Evolutionary conservation across 306 rosid genomes (phyloP), one percentile per base, ranked within the genome.

Genomic region (Cicer bijugum): DNA sequence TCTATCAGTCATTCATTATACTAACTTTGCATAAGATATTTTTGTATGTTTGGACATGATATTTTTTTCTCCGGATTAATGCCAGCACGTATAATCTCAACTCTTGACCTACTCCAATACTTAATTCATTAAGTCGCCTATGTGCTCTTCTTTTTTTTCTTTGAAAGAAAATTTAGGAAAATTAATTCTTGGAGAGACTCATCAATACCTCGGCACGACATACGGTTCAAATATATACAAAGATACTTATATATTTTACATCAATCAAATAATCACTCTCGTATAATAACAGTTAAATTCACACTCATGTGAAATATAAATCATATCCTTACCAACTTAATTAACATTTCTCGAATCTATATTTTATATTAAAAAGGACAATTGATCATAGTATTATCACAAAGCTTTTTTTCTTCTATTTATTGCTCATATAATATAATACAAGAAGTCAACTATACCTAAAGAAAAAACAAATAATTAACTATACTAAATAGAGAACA

Each of bases 1-100:
- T 50, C 7, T 50, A 50, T 14, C 19, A 50, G n/a, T 50, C 14
- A 58, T 58, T 58, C 42, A 23, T 44, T 71, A 20, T 23, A 28
- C 16, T 19, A 55, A 9, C 61, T 63, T 11, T 61, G n/a, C 15
- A 5, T 8, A 2, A 38, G 3, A 28, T 42, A 46, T 50, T 35
- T 11, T 38, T 19, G 3, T 58, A 62, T 63, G 59, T 43, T 57
- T 81, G 66, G 80, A 65, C 83, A 48, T 67, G 44, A 73, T 74
- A 23, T 16, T 47, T 62, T 65, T 43, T 16, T 16, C 35, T n/a
- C 10, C 14, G 7, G 20, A 58, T 82, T 82, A 79, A 82, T 85
- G 81, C 74, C 57, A 62, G 82, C 89, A 79, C 83, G 86, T 81
- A 75, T 66, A 56, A 75, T 14, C 6, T 62, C 55, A 69, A 42